Percentiles rank a stretch among this genome's conserved stretches.
Conservation (phyloP, 2,329 filamentous ascomycete genomes). For the Penicillium sp. region DNA sequence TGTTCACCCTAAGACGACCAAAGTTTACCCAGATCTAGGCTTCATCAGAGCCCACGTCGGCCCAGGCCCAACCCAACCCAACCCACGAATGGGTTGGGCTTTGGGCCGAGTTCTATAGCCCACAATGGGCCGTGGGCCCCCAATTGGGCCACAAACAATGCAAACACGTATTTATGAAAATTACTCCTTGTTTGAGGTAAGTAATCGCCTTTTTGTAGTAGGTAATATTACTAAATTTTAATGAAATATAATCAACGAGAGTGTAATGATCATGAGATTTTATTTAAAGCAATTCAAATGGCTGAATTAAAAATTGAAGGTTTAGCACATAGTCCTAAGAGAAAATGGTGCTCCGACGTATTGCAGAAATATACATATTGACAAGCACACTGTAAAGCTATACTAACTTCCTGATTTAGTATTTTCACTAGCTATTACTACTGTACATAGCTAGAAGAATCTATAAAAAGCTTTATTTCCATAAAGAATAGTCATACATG, state of each 20-base stretch:
- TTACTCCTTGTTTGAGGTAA: neutral
- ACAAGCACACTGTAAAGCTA: too few species aligned
- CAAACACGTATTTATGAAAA: neutral
- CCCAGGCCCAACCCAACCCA: too few species aligned
- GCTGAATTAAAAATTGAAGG: neutral
- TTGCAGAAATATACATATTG: too few species aligned
- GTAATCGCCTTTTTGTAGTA: neutral
- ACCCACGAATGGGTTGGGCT: too few species aligned
- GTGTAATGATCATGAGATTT: neutral
- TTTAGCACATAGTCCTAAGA: neutral
- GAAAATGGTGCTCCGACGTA: neutral
- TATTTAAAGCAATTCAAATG: neutral
- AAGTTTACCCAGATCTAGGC: too few species aligned
- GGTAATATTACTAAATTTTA: neutral
- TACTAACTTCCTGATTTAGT: too few species aligned
- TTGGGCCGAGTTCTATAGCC: too few species aligned
- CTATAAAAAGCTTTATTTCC: neutral
- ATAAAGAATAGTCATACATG: neutral
- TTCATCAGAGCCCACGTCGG: too few species aligned
- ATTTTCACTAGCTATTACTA: neutral
- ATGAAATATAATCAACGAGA: neutral
- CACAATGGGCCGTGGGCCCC: too few species aligned
- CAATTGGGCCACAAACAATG: too few species aligned
- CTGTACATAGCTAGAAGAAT: neutral
- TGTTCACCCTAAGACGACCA: too few species aligned